Percentiles rank a stretch among this genome's conserved stretches.
Conservation (phyloP, 2,329 filamentous ascomycete genomes). For the Verticillium alfalfae region DNA sequence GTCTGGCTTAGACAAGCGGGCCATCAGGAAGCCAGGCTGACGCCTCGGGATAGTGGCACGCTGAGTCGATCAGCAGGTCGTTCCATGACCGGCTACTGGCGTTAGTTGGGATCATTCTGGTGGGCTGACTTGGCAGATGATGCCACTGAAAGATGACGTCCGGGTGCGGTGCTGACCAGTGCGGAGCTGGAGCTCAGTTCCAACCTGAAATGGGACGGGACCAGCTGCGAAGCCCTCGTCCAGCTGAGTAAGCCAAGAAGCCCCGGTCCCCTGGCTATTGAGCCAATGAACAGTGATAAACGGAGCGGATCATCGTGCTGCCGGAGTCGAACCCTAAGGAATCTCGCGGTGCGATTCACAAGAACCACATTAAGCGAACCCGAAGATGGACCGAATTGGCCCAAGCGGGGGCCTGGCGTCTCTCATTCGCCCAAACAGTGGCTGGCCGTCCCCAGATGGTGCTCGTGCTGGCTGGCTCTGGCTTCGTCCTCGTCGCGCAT, state of each 20-base stretch:
- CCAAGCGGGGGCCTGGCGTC: not conserved
- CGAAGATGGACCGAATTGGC: conserved; percentile 2
- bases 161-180: not conserved
- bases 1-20: not conserved
- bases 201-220: not conserved
- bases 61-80: not conserved
- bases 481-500: conserved; percentile 8
- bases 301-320: not conserved
- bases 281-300: not conserved
- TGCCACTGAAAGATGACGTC: not conserved
- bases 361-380: conserved; percentile 2
- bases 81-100: not conserved
- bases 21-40: not conserved
- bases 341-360: not conserved
- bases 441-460: conserved; percentile 1
- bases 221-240: not conserved
- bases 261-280: not conserved
- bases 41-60: not conserved
- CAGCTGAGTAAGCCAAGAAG: not conserved
- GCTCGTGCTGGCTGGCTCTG: not conserved
- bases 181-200: not conserved
- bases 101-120: not conserved
- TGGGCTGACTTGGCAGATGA: not conserved
- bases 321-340: not conserved
- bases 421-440: conserved; percentile 5